A percentile compares a stretch with the other conserved stretches of the same genome.
These are phyloP conservation scores for Bipolaris zeicola DNA, from an alignment of 2,329 filamentous ascomycete genomes.

Conservation along the genomic window DNA sequence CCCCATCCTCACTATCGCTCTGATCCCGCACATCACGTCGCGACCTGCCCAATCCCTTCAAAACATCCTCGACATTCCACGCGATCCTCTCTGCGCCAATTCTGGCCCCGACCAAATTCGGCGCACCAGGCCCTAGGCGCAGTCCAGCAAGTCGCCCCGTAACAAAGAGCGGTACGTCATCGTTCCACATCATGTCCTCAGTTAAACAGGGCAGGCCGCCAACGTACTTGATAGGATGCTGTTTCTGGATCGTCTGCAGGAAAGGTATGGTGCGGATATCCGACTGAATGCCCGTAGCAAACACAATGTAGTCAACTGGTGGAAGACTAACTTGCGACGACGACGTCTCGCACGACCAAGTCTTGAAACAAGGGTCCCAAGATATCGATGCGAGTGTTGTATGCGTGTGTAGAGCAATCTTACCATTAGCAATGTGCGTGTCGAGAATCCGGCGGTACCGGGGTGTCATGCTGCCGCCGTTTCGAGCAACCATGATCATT, in stretches of 20 bases:
- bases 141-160: constrained; percentile 71
- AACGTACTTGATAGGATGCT: constrained; percentile 66
- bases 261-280: constrained; percentile 67
- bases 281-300: constrained; percentile 73
- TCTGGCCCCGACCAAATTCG: constrained; percentile 75
- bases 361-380: constrained; percentile 57
- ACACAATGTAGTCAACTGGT: constrained; percentile 71
- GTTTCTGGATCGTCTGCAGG: constrained; percentile 62
- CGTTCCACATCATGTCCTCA: constrained; percentile 76
- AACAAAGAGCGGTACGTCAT: constrained; percentile 74
- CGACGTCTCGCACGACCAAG: constrained; percentile 22
- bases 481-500: constrained; percentile 69
- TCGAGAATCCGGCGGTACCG: constrained; percentile 70
- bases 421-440: constrained; percentile 59
- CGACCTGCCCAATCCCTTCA: constrained; percentile 40
- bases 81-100: constrained; percentile 74
- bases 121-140: constrained; percentile 72
- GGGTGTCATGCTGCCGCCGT: constrained; percentile 78
- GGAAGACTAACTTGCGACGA: constrained; percentile 58
- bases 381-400: constrained; percentile 61
- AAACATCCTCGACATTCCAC: constrained; percentile 69
- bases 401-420: constrained; percentile 61
- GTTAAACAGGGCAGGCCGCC: constrained; percentile 75
- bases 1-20: constrained; percentile 15
- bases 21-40: not conserved